phyloP scores from a whole-genome alignment of 2,329 filamentous ascomycete genomes.

The Fusarium praegraminearum region DNA sequence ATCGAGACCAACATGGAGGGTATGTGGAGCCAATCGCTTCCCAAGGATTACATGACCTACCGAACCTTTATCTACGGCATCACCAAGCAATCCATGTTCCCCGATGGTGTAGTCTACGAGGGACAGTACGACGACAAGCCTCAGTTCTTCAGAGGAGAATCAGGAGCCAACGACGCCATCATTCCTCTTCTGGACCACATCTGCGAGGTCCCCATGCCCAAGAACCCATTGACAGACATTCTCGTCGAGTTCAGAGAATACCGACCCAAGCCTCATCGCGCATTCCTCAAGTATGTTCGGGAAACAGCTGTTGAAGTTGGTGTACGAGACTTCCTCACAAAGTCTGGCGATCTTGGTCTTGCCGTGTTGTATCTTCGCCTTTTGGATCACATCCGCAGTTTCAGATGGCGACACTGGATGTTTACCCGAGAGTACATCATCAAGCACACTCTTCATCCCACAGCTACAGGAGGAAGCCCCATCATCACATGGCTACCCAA shows the following conservation, averaged over 20 bases:
- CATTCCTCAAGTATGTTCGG: conserved; percentile 81
- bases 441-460: conserved; percentile 80
- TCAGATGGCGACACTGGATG: conserved; percentile 87
- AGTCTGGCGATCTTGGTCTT: conserved; percentile 53
- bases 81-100: conserved; percentile 93
- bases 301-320: conserved; percentile 61
- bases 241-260: conserved; percentile 90
- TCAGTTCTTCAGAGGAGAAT: conserved; percentile 89
- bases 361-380: conserved; percentile 72
- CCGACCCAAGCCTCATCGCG: conserved; percentile 87
- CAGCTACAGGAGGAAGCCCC: conserved; percentile 82
- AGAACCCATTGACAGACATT: conserved; percentile 89
- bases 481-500: conserved; percentile 89
- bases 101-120: conserved; percentile 89
- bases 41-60: conserved; percentile 86
- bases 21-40: conserved; percentile 93
- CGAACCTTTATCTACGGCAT: conserved; percentile 98
- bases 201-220: conserved; percentile 86
- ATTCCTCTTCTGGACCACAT: conserved; percentile 91
- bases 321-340: conserved; percentile 64
- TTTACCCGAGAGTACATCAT: conserved; percentile 88
- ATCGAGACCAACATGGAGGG: conserved; percentile 86
- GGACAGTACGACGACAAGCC: conserved; percentile 78
- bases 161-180: conserved; percentile 94
- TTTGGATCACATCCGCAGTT: conserved; percentile 82